These are phyloP conservation scores for Colletotrichum sp. DNA, from an alignment of 2,329 filamentous ascomycete genomes.

Conservation along the genomic window DNA sequence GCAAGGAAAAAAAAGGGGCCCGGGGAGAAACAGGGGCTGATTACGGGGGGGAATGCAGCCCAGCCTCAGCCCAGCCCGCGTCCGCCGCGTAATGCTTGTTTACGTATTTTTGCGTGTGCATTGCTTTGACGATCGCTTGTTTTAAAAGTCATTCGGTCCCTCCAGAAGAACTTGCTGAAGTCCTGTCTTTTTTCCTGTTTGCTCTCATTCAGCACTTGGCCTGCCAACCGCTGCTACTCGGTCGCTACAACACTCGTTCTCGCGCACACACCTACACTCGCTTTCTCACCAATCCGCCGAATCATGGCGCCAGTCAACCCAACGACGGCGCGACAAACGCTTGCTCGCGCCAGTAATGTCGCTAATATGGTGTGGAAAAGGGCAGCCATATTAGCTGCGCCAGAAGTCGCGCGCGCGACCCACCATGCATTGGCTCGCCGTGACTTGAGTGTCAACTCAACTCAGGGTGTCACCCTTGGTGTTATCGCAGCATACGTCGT, in stretches of 20 bases:
- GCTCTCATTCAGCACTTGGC: background rate
- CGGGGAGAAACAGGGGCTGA: background rate
- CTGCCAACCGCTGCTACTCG: background rate
- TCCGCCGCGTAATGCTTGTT: slow-evolving; percentile 19
- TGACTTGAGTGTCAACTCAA: slow-evolving; percentile 65
- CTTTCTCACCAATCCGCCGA: background rate
- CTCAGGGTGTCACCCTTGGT: slow-evolving; percentile 73
- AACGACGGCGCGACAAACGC: slow-evolving; percentile 12
- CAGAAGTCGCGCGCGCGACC: slow-evolving; percentile 5
- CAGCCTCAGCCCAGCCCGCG: slow-evolving; percentile 19
- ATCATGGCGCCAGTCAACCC: slow-evolving; percentile 12
- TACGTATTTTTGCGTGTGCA: background rate
- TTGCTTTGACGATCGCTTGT: background rate
- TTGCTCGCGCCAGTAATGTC: slow-evolving; percentile 2
- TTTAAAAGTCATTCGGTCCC: background rate
- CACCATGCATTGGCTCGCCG: slow-evolving; percentile 47
- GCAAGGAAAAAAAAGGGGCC: background rate
- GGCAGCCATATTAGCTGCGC: background rate
- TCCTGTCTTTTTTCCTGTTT: background rate
- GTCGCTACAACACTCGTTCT: background rate
- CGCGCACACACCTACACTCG: background rate
- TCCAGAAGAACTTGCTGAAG: background rate
- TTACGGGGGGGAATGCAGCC: slow-evolving; percentile 13
- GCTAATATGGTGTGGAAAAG: background rate
- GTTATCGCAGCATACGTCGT: slow-evolving; percentile 74